A percentile compares a stretch with the other conserved stretches of the same genome.
These are phyloP conservation scores for Candida coquimbonensis DNA, from an alignment of 805 yeast genomes.

Conservation along the genomic window DNA sequence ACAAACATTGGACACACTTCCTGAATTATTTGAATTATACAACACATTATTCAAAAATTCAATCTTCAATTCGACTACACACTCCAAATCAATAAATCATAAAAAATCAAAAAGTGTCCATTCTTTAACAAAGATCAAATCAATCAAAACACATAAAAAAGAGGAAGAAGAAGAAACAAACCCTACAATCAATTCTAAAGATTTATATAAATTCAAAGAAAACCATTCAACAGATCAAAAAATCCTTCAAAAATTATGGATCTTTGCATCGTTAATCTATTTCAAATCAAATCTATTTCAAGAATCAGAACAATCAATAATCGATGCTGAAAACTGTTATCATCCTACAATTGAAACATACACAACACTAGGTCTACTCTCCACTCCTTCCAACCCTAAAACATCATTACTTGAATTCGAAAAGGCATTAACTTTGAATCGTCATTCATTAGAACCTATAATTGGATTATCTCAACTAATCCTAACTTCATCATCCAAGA, in stretches of 20 bases:
- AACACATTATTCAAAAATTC: slow-evolving; percentile 38
- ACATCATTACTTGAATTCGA: slow-evolving; percentile 61
- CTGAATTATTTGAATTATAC: slow-evolving; percentile 57
- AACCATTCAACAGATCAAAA: slow-evolving; percentile 24
- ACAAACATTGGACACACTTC: slow-evolving; percentile 55
- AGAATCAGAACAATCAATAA: slow-evolving; percentile 66
- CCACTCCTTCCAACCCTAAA: slow-evolving; percentile 25
- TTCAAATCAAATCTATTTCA: slow-evolving; percentile 42
- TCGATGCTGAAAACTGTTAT: slow-evolving; percentile 55
- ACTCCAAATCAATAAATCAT: slow-evolving; percentile 6
- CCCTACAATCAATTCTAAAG: neutral
- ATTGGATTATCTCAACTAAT: slow-evolving; percentile 18
- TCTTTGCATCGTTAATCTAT: slow-evolving; percentile 64
- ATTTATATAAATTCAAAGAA: slow-evolving; percentile 4
- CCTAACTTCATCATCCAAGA: slow-evolving; percentile 1
- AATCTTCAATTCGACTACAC: no score
- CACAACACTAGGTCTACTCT: slow-evolving; percentile 36
- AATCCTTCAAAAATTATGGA: slow-evolving; percentile 60
- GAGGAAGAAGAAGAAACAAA: neutral
- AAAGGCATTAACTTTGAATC: slow-evolving; percentile 25
- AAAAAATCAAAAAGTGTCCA: slow-evolving; percentile 1
- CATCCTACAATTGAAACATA: slow-evolving; percentile 42
- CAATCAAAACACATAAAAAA: slow-evolving; percentile 8
- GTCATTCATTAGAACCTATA: slow-evolving; percentile 8
- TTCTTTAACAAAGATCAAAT: slow-evolving; percentile 8